phyloP scores from a whole-genome alignment of 2,329 filamentous ascomycete genomes.

The Clathrospora elynae region DNA sequence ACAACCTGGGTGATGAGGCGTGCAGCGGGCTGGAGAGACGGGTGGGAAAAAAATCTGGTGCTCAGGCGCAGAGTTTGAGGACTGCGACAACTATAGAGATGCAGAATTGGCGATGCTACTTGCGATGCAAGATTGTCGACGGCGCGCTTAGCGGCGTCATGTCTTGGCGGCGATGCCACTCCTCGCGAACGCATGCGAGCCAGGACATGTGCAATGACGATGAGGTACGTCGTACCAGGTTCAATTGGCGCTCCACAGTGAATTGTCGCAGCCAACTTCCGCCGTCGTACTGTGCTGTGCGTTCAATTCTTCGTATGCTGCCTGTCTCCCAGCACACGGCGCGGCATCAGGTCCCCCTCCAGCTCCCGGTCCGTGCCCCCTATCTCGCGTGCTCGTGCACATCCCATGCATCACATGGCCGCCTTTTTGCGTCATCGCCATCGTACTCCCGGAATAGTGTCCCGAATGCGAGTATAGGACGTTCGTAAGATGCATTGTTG shows the following conservation, averaged over 20 bases:
- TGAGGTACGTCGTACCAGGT: slow-evolving; percentile 14
- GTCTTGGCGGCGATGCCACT: slow-evolving; percentile 18
- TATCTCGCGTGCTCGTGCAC: slow-evolving; percentile 18
- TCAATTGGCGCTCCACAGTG: slow-evolving; percentile 25
- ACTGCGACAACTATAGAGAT: slow-evolving; percentile 10
- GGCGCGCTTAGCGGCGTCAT: slow-evolving; percentile 17
- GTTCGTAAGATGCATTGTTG: slow-evolving; percentile 4
- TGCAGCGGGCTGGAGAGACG: slow-evolving; percentile 15
- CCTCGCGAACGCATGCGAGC: slow-evolving; percentile 11
- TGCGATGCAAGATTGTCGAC: slow-evolving; percentile 18
- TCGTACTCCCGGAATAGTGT: neutral
- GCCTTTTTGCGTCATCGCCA: slow-evolving; percentile 11
- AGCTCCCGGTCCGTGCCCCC: slow-evolving; percentile 15
- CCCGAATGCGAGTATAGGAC: too few relatives aligned
- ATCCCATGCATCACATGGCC: slow-evolving; percentile 18
- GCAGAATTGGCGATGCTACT: slow-evolving; percentile 28
- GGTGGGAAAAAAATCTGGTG: slow-evolving; percentile 18
- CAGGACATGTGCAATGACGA: slow-evolving; percentile 29
- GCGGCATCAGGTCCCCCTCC: slow-evolving; percentile 21
- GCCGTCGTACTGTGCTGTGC: slow-evolving; percentile 16
- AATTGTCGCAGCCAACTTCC: slow-evolving; percentile 9
- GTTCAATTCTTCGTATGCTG: slow-evolving; percentile 14
- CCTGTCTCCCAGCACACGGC: slow-evolving; percentile 1
- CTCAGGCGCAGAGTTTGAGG: slow-evolving; percentile 18
- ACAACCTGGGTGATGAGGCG: slow-evolving; percentile 25